Conservation (phyloP, 176 grass and related monocot genomes). For the Tillandsia leiboldiana region DNA sequence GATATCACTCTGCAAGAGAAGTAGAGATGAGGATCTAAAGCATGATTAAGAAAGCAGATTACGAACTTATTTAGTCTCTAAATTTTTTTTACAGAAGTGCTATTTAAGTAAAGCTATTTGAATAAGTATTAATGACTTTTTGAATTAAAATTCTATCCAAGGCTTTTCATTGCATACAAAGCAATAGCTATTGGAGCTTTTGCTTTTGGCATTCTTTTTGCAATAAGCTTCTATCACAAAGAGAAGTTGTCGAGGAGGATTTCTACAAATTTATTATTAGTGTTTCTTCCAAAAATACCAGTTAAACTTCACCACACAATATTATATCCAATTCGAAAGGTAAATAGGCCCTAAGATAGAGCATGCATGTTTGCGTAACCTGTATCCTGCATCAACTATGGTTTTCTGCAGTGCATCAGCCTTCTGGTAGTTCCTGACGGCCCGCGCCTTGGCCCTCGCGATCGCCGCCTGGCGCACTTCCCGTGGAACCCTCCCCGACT, state of each 20-base stretch:
- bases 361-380: conserved; percentile 21
- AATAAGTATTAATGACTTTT: background rate
- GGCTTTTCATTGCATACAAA: no score
- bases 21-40: background rate
- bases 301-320: no score
- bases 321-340: no score
- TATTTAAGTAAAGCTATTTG: background rate
- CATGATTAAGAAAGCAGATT: background rate
- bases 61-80: no score
- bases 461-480: conserved; percentile 21
- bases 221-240: no score
- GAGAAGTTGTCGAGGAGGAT: no score
- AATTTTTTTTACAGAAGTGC: background rate
- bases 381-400: conserved; percentile 55
- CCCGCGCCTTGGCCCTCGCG: conserved; percentile 18
- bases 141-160: no score
- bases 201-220: no score
- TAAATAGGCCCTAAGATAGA: no score
- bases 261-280: no score
- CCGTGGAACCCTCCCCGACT: conserved; percentile 30
- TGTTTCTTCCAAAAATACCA: no score
- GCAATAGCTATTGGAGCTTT: no score
- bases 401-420: conserved; percentile 55
- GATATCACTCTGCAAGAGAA: conserved; percentile 36
- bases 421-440: conserved; percentile 32